A percentile compares a stretch with the other conserved stretches of the same genome.
Conservation (phyloP, 106 monocot species). For the Platanthera zijinensis region DNA sequence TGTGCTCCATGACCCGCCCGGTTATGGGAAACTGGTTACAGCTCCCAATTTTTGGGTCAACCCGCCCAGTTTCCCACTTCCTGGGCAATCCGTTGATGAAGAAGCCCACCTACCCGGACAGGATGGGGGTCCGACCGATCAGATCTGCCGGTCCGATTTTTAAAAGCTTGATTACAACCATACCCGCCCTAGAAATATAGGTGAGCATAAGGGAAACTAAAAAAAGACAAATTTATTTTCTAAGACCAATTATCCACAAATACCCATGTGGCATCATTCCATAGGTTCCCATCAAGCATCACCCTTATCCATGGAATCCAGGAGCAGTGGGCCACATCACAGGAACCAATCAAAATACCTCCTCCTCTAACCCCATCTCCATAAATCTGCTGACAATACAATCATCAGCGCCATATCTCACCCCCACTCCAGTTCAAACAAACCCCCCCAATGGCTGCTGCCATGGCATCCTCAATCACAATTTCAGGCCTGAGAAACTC, state of each 20-base stretch:
- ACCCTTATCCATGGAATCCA: slow-evolving; percentile 34
- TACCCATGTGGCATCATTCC: slow-evolving; percentile 24
- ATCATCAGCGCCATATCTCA: not conserved
- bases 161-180: too few relatives aligned
- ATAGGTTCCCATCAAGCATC: slow-evolving; percentile 3
- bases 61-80: too few relatives aligned
- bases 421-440: not conserved
- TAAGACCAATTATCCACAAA: not conserved
- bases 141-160: too few relatives aligned
- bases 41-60: too few relatives aligned
- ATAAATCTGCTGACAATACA: not conserved
- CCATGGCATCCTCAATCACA: slow-evolving; percentile 47
- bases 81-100: too few relatives aligned
- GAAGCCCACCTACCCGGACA: too few relatives aligned
- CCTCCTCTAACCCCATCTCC: not conserved
- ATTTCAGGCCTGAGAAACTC: slow-evolving; percentile 38
- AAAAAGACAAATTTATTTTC: too few relatives aligned
- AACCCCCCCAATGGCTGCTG: slow-evolving; percentile 14
- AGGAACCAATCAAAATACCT: not conserved
- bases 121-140: too few relatives aligned
- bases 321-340: slow-evolving; percentile 29
- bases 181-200: too few relatives aligned
- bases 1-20: too few relatives aligned
- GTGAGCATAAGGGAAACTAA: too few relatives aligned
- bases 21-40: too few relatives aligned